Base-by-base conservation (phyloP, 495 filamentous ascomycete genomes). In the Echria macrotheca region DNA sequence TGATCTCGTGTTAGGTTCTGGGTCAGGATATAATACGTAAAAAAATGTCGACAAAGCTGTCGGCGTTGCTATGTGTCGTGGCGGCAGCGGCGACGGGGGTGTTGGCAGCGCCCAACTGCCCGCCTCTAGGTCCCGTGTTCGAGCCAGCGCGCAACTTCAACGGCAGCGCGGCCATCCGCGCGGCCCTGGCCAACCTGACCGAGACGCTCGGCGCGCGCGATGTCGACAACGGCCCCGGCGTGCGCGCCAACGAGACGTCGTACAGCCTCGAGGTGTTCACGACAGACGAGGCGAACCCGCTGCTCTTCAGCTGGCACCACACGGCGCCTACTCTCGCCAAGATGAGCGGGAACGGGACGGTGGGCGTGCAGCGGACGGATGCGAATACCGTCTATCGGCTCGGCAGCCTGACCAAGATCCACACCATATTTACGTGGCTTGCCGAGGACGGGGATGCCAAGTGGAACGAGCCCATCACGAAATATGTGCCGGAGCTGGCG, bases 401-500 rank as follows among this genome's bases (percentile, higher is more conserved):
- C 24, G 73, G 75, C 1, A 77, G 76, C 44, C 49, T 69, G 23
- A 74, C 75, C 3, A 75, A 78, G 59, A 44, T 79, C 21, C 72
- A 69, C 52, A 72, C 73, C 1, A 64, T 78, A 25, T 55, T 71
- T 12, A 67, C 72, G 5, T 71, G 74, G 44, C 59, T 84, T 23
- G 50, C 43, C 46, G 70, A 64, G 55, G 73, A 65, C 47, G 70
- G 59, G 24, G 72, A 63, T 39, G 61, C 17, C 25, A 61, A 59
- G 44, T 75, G 59, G 68, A 75, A 67, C 36, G 67, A 60, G 2
- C 69, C 69, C 5, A 67, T 72, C 44, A 84, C 67, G 38, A 68
- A 78, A 22, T 80, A 74, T 50, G 59, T 83, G 0, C 80, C 82
- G 0, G 77, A 84, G 55, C 62, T 82, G 14, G 54, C 69, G 15